phyloP scores from a whole-genome alignment of 768 basidiomycete species.

The Agaricus sinodeliciosus region DNA sequence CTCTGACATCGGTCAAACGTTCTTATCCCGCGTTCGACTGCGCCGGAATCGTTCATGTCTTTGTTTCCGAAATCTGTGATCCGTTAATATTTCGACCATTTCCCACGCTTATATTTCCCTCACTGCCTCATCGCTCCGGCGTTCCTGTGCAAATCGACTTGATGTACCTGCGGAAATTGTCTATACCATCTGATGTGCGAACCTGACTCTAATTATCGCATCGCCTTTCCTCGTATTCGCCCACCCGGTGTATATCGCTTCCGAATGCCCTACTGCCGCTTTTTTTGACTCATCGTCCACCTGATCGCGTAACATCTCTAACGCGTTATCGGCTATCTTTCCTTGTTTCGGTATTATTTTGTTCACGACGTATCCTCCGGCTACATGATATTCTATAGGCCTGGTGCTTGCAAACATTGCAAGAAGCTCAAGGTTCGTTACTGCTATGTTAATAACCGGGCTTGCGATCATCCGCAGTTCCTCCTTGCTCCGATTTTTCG shows the following conservation, averaged over 20 bases:
- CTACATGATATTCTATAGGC: slow-evolving; percentile 31
- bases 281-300: not conserved
- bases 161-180: too few relatives aligned
- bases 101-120: too few relatives aligned
- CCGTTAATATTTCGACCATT: too few relatives aligned
- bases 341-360: not conserved
- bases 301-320: too few relatives aligned
- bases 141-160: too few relatives aligned
- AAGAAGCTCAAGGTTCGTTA: slow-evolving; percentile 76
- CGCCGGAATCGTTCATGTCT: not conserved
- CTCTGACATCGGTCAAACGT: too few relatives aligned
- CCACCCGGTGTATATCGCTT: slow-evolving; percentile 11
- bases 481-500: not conserved
- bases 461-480: not conserved
- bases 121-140: too few relatives aligned
- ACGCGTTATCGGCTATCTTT: too few relatives aligned
- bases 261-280: slow-evolving; percentile 9
- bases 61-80: not conserved
- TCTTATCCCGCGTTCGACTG: not conserved
- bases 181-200: not conserved
- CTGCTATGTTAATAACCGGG: slow-evolving; percentile 7
- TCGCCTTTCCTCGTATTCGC: slow-evolving; percentile 3
- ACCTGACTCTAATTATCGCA: not conserved
- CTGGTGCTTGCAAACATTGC: slow-evolving; percentile 81
- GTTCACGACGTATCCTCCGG: not conserved